phyloP scores from a whole-genome alignment of 495 filamentous ascomycete species.

The Trichoderma erinaceum region DNA sequence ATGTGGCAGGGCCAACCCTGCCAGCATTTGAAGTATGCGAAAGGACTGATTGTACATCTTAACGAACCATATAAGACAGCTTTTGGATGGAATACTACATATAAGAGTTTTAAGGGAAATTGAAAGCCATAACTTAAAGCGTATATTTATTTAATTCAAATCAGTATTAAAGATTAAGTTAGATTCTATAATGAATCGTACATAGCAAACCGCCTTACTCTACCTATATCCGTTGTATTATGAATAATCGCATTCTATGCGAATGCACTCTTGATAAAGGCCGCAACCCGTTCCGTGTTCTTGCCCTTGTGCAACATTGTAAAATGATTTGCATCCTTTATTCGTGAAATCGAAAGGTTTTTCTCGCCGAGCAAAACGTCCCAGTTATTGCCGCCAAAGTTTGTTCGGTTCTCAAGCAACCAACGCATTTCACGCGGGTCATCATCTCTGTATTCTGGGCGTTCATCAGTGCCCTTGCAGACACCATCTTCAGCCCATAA shows the following conservation, averaged over 20 bases:
- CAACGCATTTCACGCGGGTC: conserved; percentile 63
- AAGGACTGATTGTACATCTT: too few relatives aligned
- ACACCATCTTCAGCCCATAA: conserved; percentile 78
- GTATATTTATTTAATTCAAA: too few relatives aligned
- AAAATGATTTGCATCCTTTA: conserved; percentile 61
- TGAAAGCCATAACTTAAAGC: too few relatives aligned
- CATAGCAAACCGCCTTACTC: too few relatives aligned
- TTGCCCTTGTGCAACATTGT: conserved; percentile 54
- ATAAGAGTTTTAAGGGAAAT: too few relatives aligned
- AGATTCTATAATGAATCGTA: too few relatives aligned
- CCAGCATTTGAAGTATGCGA: too few relatives aligned
- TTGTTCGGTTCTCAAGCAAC: conserved; percentile 69
- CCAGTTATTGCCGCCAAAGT: conserved; percentile 77
- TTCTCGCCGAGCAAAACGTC: conserved; percentile 61
- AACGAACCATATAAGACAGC: too few relatives aligned
- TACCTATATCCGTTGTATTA: too few relatives aligned
- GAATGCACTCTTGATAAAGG: neutral
- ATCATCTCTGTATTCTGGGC: conserved; percentile 51
- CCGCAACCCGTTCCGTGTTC: conserved; percentile 17
- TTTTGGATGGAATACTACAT: too few relatives aligned
- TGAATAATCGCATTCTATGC: neutral
- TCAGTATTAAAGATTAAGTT: too few relatives aligned
- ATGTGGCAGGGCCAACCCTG: too few relatives aligned
- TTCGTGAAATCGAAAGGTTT: conserved; percentile 56
- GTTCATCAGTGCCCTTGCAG: conserved; percentile 63